Conservation (phyloP, 108 stramenopile genomes). For the Cyclotella cryptica region DNA sequence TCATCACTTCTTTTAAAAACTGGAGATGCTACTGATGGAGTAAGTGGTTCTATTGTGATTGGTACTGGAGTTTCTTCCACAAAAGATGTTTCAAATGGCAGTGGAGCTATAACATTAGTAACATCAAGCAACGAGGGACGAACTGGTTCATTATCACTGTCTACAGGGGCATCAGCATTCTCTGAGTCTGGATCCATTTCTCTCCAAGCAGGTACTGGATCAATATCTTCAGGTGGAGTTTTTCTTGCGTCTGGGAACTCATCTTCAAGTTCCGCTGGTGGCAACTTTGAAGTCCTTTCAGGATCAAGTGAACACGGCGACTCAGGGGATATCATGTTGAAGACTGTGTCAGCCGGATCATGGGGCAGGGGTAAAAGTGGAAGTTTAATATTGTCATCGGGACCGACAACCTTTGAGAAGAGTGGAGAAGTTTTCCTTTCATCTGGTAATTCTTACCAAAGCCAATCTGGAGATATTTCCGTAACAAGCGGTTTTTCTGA, state of each 20-base stretch:
- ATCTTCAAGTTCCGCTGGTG: neutral
- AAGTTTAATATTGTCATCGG: neutral
- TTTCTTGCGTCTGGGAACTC: neutral
- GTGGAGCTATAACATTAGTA: neutral
- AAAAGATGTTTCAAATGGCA: neutral
- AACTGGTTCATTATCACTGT: constrained; percentile 3
- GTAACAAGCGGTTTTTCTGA: neutral
- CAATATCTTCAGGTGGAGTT: neutral
- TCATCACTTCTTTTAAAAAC: constrained; percentile 22
- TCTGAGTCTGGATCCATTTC: constrained; percentile 6
- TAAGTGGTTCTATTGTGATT: constrained; percentile 10
- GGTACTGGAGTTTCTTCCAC: neutral
- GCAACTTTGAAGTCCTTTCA: neutral
- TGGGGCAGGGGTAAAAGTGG: constrained; percentile 8
- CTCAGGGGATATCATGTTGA: constrained; percentile 5
- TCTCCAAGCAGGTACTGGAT: constrained; percentile 3
- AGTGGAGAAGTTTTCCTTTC: constrained; percentile 14
- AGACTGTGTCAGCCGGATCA: neutral
- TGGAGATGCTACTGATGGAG: constrained; percentile 15
- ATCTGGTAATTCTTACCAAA: neutral
- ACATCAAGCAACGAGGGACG: too few relatives aligned
- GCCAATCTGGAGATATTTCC: constrained; percentile 5
- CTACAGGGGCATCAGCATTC: neutral
- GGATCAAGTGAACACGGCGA: constrained; percentile 16
- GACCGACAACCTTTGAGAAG: constrained; percentile 16